Evolutionary conservation across 1,284 basidiomycete species (phyloP).

Genomic region (Polyporus tsugae): DNA sequence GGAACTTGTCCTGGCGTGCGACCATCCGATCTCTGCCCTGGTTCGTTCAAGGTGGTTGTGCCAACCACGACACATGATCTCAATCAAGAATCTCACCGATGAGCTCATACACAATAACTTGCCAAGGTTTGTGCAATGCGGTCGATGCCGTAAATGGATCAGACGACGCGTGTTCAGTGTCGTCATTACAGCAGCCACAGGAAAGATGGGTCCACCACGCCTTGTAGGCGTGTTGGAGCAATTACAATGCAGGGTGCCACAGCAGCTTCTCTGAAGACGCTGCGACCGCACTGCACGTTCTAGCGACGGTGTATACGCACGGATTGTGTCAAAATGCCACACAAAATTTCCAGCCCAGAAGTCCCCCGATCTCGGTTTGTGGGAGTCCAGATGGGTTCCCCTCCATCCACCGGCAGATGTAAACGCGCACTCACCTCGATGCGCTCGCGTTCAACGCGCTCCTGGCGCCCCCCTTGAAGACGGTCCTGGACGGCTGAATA

Average conservation of each 20-base stretch:
- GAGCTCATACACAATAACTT: neutral
- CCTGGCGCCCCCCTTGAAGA: constrained; percentile 14
- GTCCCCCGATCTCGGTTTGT: neutral
- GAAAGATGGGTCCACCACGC: neutral
- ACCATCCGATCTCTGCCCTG: neutral
- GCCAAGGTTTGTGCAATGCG: neutral
- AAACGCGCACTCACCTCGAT: constrained; percentile 23
- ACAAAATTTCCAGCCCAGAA: neutral
- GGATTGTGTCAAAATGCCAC: neutral
- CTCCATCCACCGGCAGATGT: neutral
- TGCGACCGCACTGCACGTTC: neutral
- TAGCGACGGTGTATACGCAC: constrained; percentile 1
- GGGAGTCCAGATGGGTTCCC: neutral
- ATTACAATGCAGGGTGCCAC: neutral
- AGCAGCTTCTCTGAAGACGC: neutral
- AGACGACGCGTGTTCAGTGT: neutral
- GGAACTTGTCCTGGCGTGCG: neutral
- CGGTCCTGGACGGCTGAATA: constrained; percentile 17
- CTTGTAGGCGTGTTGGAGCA: neutral
- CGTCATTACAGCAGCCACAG: neutral
- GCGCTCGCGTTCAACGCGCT: neutral
- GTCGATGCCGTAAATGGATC: neutral
- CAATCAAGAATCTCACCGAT: neutral
- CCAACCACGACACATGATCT: neutral
- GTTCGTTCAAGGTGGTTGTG: neutral